These are phyloP conservation scores for Astrothelium macrocarpum DNA, from an alignment of 495 filamentous ascomycete genomes.

Conservation along the genomic window DNA sequence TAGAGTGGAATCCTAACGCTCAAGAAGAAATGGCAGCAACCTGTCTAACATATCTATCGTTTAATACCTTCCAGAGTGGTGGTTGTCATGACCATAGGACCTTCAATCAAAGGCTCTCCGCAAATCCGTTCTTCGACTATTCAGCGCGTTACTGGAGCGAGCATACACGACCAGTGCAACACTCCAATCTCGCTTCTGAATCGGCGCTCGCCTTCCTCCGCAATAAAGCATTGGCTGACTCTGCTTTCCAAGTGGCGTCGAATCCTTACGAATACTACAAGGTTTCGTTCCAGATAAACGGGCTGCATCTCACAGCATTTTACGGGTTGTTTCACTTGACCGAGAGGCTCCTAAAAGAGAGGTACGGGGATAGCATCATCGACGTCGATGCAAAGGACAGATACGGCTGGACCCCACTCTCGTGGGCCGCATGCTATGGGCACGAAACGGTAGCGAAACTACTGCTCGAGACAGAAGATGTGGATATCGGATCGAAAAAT, in stretches of 20 bases:
- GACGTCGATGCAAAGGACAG: neutral
- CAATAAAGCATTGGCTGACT: neutral
- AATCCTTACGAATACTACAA: neutral
- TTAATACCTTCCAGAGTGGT: neutral
- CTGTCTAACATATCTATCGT: neutral
- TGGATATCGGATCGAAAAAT: too few species aligned
- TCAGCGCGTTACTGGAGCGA: neutral
- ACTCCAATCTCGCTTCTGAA: neutral
- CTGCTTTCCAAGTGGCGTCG: neutral
- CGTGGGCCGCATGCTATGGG: neutral
- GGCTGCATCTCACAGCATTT: neutral
- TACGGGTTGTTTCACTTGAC: neutral
- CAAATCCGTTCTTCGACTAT: neutral
- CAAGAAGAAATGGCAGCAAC: neutral
- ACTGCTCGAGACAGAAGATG: too few species aligned
- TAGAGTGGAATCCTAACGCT: conserved; percentile 29
- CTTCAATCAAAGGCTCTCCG: neutral
- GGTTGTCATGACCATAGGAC: neutral
- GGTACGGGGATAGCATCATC: neutral
- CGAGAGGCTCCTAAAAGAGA: neutral
- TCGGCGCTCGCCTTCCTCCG: neutral
- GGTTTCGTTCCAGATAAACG: neutral
- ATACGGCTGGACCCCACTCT: neutral
- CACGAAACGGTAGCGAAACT: neutral
- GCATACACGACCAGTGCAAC: neutral